phyloP scores from a whole-genome alignment of 1,284 basidiomycete genomes.

The Marasmius oreades region DNA sequence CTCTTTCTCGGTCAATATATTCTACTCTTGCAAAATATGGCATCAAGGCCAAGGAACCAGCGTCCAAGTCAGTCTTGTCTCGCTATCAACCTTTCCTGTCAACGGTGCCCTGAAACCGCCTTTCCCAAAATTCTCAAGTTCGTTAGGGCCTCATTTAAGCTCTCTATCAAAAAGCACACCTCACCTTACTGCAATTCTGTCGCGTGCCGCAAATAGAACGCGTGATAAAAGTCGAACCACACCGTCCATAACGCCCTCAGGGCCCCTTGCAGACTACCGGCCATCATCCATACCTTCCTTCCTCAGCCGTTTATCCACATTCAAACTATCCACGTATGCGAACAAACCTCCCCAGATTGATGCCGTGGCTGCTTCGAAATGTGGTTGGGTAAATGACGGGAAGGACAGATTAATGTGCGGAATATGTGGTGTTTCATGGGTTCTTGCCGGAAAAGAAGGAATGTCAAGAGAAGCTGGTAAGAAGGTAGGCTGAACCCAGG shows the following conservation, averaged over 20 bases:
- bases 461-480: conserved; percentile 73
- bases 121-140: no score
- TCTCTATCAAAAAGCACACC: conserved; percentile 54
- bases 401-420: conserved; percentile 73
- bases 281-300: conserved; percentile 73
- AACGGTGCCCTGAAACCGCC: conserved; percentile 6
- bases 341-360: conserved; percentile 72
- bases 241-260: conserved; percentile 27
- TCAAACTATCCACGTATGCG: conserved; percentile 71
- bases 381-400: conserved; percentile 76
- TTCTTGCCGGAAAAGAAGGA: conserved; percentile 59
- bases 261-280: conserved; percentile 59
- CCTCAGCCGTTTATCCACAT: conserved; percentile 67
- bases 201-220: conserved; percentile 57
- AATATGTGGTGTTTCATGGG: conserved; percentile 68
- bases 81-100: conserved; percentile 11
- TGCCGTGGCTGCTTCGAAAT: conserved; percentile 72
- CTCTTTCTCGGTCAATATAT: conserved; percentile 60
- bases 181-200: conserved; percentile 62
- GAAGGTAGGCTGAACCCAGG: conserved; percentile 28
- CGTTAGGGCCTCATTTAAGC: conserved; percentile 18
- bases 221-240: conserved; percentile 36
- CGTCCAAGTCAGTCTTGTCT: conserved; percentile 33
- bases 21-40: conserved; percentile 75
- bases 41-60: conserved; percentile 48